Percentiles rank a stretch among this genome's conserved stretches.
Evolutionary conservation across 2,329 filamentous ascomycete genomes (phyloP).

Genomic region (Phialocephala sp.): DNA sequence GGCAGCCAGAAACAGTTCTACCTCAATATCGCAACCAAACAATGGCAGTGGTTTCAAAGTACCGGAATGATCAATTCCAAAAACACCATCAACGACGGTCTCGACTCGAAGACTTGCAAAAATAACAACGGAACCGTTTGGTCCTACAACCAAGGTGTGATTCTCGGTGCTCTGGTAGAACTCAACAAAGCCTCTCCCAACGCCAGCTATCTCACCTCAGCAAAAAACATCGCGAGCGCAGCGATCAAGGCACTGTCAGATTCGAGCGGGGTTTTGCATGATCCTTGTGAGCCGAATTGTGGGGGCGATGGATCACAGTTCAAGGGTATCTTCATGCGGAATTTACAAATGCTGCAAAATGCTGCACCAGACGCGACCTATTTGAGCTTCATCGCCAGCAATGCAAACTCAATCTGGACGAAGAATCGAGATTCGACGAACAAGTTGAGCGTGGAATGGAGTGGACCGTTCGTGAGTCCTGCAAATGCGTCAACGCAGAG

Average conservation of each 20-base stretch:
- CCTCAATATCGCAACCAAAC: constrained; percentile 56
- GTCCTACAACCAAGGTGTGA: constrained; percentile 66
- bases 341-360: constrained; percentile 58
- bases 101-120: constrained; percentile 52
- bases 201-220: constrained; percentile 49
- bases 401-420: constrained; percentile 70
- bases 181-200: constrained; percentile 56
- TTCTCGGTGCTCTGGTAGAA: constrained; percentile 63
- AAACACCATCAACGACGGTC: constrained; percentile 59
- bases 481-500: constrained; percentile 66
- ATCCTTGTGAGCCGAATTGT: constrained; percentile 56
- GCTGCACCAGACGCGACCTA: constrained; percentile 57
- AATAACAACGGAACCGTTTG: constrained; percentile 53
- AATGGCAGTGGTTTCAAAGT: constrained; percentile 57
- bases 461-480: constrained; percentile 58
- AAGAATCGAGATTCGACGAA: constrained; percentile 56
- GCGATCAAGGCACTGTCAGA: constrained; percentile 53
- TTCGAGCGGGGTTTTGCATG: constrained; percentile 56
- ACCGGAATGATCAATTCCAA: constrained; percentile 54
- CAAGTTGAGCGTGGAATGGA: constrained; percentile 66
- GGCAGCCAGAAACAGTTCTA: constrained; percentile 59
- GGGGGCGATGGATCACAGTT: constrained; percentile 65
- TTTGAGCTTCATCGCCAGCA: constrained; percentile 61
- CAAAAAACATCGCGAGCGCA: constrained; percentile 57
- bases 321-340: constrained; percentile 74